These are phyloP conservation scores for Fistulifera solaris DNA, from an alignment of 108 stramenopile genomes.

Conservation along the genomic window DNA sequence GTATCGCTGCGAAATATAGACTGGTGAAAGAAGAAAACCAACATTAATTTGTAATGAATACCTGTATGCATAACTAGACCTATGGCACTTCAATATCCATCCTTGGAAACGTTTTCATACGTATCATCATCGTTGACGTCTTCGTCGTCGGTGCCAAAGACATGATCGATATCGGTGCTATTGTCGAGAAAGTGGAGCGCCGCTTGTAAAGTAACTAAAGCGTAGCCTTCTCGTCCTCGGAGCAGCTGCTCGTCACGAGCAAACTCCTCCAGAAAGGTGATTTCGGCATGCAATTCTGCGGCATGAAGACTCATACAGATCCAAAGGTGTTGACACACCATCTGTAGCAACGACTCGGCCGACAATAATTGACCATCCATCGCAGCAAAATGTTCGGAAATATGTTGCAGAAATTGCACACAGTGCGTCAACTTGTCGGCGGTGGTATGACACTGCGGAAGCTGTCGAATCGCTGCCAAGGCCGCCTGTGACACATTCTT, in stretches of 20 bases:
- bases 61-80: no score
- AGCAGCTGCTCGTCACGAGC: slow-evolving; percentile 74
- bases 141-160: slow-evolving; percentile 33
- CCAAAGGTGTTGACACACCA: slow-evolving; percentile 64
- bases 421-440: slow-evolving; percentile 65
- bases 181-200: slow-evolving; percentile 74
- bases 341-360: slow-evolving; percentile 66
- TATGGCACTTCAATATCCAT: no score
- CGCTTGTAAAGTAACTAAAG: slow-evolving; percentile 76
- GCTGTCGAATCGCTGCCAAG: slow-evolving; percentile 29
- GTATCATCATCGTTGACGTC: slow-evolving; percentile 8
- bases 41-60: no score
- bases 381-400: slow-evolving; percentile 55
- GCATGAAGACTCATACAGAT: slow-evolving; percentile 21
- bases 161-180: slow-evolving; percentile 40
- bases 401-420: slow-evolving; percentile 55
- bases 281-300: slow-evolving; percentile 68
- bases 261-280: slow-evolving; percentile 84
- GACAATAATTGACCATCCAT: slow-evolving; percentile 14
- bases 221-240: slow-evolving; percentile 80
- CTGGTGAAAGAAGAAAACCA: no score
- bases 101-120: no score
- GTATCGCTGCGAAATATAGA: no score
- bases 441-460: slow-evolving; percentile 59
- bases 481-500: slow-evolving; percentile 26